These are phyloP conservation scores for Candida boidinii DNA, from an alignment of 805 yeast species.

Conservation along the genomic window DNA sequence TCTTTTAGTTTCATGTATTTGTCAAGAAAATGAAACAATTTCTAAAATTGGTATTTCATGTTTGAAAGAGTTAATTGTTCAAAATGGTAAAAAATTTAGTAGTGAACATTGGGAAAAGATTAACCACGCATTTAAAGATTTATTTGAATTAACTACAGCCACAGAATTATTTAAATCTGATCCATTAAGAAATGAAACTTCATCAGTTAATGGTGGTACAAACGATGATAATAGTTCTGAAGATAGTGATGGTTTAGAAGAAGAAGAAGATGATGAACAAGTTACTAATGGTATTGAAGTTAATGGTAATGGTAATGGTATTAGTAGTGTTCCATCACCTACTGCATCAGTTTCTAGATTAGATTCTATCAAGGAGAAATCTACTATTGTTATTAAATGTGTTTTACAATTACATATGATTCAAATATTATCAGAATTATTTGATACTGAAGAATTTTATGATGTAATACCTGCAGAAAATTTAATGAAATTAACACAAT, in stretches of 20 bases:
- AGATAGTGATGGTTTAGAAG: conserved; percentile 11
- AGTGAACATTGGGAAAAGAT: conserved; percentile 69
- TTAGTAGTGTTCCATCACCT: conserved; percentile 20
- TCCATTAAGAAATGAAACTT: conserved; percentile 26
- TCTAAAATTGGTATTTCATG: conserved; percentile 93
- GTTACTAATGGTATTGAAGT: conserved; percentile 1
- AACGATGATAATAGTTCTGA: conserved; percentile 25
- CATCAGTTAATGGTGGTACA: conserved; percentile 12
- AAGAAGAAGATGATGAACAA: conserved; percentile 6
- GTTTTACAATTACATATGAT: conserved; percentile 85
- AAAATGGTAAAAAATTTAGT: conserved; percentile 59
- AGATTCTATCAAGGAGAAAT: conserved; percentile 44
- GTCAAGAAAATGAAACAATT: conserved; percentile 95
- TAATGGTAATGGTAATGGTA: conserved; percentile 1
- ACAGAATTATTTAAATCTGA: conserved; percentile 65
- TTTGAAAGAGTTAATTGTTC: conserved; percentile 67
- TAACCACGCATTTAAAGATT: conserved; percentile 51
- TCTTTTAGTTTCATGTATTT: conserved; percentile 76
- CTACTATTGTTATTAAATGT: conserved; percentile 83
- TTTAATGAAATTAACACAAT: conserved; percentile 47
- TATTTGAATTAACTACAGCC: conserved; percentile 83
- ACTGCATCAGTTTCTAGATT: conserved; percentile 6
- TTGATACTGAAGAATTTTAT: conserved; percentile 63
- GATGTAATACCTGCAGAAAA: conserved; percentile 58
- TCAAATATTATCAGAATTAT: conserved; percentile 73